A percentile compares a stretch with the other conserved stretches of the same genome.
These are phyloP conservation scores for Benincasa hispida DNA, from an alignment of 306 rosid genomes.

Conservation along the genomic window DNA sequence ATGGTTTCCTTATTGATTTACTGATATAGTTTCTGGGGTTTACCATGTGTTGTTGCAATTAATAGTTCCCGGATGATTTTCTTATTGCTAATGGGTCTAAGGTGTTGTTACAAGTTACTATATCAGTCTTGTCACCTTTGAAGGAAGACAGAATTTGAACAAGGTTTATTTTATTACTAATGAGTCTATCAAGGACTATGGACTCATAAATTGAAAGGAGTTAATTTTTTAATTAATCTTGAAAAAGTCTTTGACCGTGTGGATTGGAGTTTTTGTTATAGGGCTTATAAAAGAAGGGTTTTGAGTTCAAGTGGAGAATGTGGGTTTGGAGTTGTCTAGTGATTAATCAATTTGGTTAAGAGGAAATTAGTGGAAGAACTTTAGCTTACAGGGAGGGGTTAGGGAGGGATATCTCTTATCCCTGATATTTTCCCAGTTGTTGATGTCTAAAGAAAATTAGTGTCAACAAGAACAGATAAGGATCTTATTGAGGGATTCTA, in stretches of 20 bases:
- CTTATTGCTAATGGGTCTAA: not conserved
- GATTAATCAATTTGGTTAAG: not conserved
- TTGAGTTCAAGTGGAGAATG: not conserved
- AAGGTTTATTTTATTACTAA: not conserved
- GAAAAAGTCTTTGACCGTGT: not conserved
- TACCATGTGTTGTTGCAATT: not conserved
- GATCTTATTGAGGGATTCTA: not conserved
- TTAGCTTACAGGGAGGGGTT: not conserved
- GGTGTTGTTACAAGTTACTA: not conserved
- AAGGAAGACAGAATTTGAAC: not conserved
- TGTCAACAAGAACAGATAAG: not conserved
- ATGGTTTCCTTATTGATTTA: not conserved
- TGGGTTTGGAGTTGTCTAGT: not conserved
- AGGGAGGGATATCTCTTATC: not conserved
- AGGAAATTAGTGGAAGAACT: not conserved
- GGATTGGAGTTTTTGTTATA: not conserved
- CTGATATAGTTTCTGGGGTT: not conserved
- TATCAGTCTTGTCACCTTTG: not conserved
- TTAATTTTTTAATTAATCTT: not conserved
- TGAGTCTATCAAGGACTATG: not conserved
- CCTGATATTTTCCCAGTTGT: not conserved
- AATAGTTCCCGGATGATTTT: not conserved
- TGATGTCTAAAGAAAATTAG: not conserved
- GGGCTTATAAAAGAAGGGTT: not conserved
- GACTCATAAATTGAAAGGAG: not conserved